phyloP scores from a whole-genome alignment of 345 rosid species.

The Murraya paniculata region DNA sequence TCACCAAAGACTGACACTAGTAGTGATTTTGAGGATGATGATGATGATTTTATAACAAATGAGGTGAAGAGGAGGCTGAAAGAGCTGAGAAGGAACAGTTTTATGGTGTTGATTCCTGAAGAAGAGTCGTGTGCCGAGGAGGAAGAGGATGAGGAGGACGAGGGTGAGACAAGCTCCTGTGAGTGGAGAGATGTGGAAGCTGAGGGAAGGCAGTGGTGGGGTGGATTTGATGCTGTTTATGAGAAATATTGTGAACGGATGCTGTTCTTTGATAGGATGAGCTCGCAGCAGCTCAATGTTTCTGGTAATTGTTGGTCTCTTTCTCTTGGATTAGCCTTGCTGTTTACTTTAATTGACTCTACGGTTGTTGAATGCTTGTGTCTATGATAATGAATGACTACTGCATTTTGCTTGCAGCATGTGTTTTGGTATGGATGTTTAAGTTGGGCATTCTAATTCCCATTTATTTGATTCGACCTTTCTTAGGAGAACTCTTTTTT shows the following conservation, averaged over 20 bases:
- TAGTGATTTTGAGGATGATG: conserved; percentile 65
- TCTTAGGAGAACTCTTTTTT: background rate
- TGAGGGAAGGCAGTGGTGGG: conserved; percentile 94
- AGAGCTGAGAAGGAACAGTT: conserved; percentile 86
- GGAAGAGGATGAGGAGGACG: conserved; percentile 55
- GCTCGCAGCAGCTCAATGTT: conserved; percentile 59
- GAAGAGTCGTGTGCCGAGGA: conserved; percentile 67
- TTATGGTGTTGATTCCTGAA: conserved; percentile 93
- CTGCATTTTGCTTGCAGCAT: background rate
- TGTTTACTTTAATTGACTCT: conserved; percentile 7
- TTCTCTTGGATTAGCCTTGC: background rate
- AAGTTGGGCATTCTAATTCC: background rate
- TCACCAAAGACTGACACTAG: conserved; percentile 31
- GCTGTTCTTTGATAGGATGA: conserved; percentile 79
- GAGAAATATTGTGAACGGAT: conserved; percentile 84
- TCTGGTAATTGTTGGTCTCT: conserved; percentile 42
- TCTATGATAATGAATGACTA: background rate
- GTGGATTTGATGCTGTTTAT: conserved; percentile 86
- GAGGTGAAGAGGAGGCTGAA: conserved; percentile 92
- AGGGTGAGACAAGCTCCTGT: conserved; percentile 53
- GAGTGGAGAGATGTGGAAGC: conserved; percentile 95
- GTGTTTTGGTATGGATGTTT: background rate
- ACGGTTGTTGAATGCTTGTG: background rate
- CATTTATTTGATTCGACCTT: background rate
- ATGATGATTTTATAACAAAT: conserved; percentile 89